These are phyloP conservation scores for Tothia fuscella DNA, from an alignment of 2,329 filamentous ascomycete genomes.

Conservation along the genomic window DNA sequence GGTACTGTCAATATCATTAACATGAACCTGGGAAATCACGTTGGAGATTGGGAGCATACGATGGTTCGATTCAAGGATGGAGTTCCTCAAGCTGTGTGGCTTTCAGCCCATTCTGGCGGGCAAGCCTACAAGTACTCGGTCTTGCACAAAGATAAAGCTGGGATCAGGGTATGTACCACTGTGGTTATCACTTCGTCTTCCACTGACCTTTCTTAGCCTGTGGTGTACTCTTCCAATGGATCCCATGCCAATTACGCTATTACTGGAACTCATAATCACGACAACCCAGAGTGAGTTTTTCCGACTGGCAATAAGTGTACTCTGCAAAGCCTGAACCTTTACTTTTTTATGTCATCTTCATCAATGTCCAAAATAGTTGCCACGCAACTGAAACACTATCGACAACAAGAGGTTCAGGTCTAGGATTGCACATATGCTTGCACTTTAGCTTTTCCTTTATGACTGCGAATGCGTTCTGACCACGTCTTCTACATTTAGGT, in stretches of 20 bases:
- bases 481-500: too few species aligned
- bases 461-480: too few species aligned
- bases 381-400: too few species aligned
- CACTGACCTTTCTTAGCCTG: conserved; percentile 34
- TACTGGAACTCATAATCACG: conserved; percentile 46
- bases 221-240: conserved; percentile 48
- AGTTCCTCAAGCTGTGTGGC: conserved; percentile 46
- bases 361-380: too few species aligned
- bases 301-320: too few species aligned
- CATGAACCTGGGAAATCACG: conserved; percentile 44
- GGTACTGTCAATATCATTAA: conserved; percentile 38
- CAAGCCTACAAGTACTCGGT: conserved; percentile 49
- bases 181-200: not conserved
- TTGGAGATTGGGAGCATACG: conserved; percentile 56
- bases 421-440: too few species aligned
- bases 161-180: conserved; percentile 23
- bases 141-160: conserved; percentile 39
- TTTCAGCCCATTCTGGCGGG: conserved; percentile 49
- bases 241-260: conserved; percentile 55
- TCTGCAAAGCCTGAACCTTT: too few species aligned
- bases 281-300: conserved; percentile 47
- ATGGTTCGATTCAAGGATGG: conserved; percentile 53
- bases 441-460: too few species aligned
- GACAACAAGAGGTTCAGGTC: too few species aligned
- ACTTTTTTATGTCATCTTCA: too few species aligned